Evolutionary conservation across 176 grass and related monocot species (phyloP), one percentile per base, ranked within the genome.

Genomic region (Aegilops umbellulata): DNA sequence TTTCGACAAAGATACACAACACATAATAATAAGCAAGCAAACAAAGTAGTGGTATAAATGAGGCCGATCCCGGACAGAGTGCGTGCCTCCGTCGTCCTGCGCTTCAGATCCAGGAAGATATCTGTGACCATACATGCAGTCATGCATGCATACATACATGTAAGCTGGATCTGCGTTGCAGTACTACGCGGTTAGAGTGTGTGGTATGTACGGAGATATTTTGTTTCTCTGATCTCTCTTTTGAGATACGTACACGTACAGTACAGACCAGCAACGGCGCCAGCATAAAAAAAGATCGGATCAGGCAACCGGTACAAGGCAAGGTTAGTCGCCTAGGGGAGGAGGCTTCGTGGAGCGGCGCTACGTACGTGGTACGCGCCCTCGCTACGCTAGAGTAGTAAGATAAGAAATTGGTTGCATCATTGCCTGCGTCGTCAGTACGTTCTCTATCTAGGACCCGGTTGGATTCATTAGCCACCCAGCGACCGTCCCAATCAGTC

Each of bases 41-140:
- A 58, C 35, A 80, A 65, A 25, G 23, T 41, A 41, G 2, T 8
- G 2, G 39, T 65, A 16, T 65, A 24, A 26, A 58, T 13, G 61
- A n/a, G 70, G 69, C 29, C 78, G 10, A 58, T 22, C 53, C 53
- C 53, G 2, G 9, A 22, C 19, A 0, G 53, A 74, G 66, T 84
- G 57, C 76, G 66, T 89, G 57, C 87, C 22, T 31, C 64, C 57
- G 15, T 53, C 49, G 49, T 53, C 49, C 49, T 53, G 49, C 49
- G 17, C 49, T 53, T 53, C 2, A 19, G 82, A 80, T 89, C 85
- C 74, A 57, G 60, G 58, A 75, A 80, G 82, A 85, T 61, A 23
- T 49, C 26, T 58, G 53, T 8, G 53, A 7, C 0, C 49, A 53
- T 53, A 19, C 46, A 12, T 42, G 27, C 0, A 6, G 0, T 34